Conservation (phyloP, 768 basidiomycete genomes). For the Clavaria fumosa region DNA sequence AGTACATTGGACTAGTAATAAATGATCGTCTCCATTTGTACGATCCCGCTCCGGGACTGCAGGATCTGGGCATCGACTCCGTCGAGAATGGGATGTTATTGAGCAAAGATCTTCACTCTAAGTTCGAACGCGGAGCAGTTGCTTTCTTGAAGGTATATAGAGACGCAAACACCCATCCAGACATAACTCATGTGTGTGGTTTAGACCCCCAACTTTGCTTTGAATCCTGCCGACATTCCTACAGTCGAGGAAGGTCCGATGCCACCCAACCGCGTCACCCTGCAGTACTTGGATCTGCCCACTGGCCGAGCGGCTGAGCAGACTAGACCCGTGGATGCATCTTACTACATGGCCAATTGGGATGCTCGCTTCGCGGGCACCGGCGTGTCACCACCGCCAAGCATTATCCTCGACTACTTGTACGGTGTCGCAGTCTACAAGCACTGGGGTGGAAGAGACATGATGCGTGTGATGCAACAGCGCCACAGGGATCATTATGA, state of each 20-base stretch:
- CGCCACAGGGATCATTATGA: slow-evolving; percentile 2
- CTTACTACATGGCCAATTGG: neutral
- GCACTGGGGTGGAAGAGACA: slow-evolving; percentile 9
- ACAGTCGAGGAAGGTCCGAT: slow-evolving; percentile 8
- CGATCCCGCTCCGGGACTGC: neutral
- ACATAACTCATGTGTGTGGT: slow-evolving; percentile 1
- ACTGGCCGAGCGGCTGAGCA: no score
- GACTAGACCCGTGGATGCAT: no score
- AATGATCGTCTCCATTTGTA: slow-evolving; percentile 4
- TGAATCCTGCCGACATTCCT: slow-evolving; percentile 8
- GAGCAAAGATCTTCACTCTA: slow-evolving; percentile 5
- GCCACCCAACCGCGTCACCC: slow-evolving; percentile 10
- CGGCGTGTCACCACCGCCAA: slow-evolving; percentile 1
- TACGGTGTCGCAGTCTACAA: slow-evolving; percentile 11
- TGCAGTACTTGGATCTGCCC: slow-evolving; percentile 6
- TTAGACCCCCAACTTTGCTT: slow-evolving; percentile 7
- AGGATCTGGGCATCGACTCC: slow-evolving; percentile 1
- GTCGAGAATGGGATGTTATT: slow-evolving; percentile 7
- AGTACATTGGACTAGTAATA: slow-evolving; percentile 8
- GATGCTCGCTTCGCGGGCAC: slow-evolving; percentile 4
- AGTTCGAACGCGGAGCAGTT: slow-evolving; percentile 1
- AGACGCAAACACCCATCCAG: neutral
- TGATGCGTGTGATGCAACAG: slow-evolving; percentile 6
- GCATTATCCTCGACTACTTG: slow-evolving; percentile 7
- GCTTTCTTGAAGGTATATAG: slow-evolving; percentile 6